These are phyloP conservation scores for Deinandra increscens DNA, from an alignment of 129 eudicot genomes.

Conservation along the genomic window DNA sequence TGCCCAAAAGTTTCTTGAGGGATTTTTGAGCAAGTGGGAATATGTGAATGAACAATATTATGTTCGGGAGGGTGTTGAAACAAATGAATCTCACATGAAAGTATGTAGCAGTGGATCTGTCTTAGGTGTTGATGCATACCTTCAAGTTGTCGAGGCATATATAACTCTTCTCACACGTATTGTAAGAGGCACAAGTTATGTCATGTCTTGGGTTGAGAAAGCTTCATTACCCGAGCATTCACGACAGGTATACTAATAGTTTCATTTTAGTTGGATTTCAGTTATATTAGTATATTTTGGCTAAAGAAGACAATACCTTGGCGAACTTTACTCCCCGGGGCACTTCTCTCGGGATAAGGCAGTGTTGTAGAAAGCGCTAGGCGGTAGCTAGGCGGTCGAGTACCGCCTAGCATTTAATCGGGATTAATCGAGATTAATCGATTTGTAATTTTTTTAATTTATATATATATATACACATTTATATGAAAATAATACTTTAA, in stretches of 20 bases:
- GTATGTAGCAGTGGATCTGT: conserved; percentile 30
- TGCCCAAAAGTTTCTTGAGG: conserved; percentile 62
- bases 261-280: neutral
- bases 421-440: too few species aligned
- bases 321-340: too few species aligned
- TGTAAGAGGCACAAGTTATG: conserved; percentile 40
- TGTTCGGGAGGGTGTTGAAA: conserved; percentile 29
- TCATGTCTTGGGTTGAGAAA: conserved; percentile 78
- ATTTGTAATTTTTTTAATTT: too few species aligned
- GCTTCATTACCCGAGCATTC: conserved; percentile 69
- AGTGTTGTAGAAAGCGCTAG: too few species aligned
- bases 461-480: too few species aligned
- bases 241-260: conserved; percentile 59
- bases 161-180: conserved; percentile 51
- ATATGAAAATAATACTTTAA: too few species aligned
- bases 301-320: neutral
- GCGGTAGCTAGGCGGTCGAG: too few species aligned
- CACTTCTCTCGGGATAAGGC: too few species aligned
- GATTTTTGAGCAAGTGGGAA: conserved; percentile 72
- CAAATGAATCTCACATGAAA: conserved; percentile 19
- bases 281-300: neutral
- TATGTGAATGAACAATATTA: conserved; percentile 46
- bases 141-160: conserved; percentile 87
- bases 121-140: conserved; percentile 52
- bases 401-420: too few species aligned